Conservation (phyloP, 208 protist species). For the Wallacemonas sp. region DNA sequence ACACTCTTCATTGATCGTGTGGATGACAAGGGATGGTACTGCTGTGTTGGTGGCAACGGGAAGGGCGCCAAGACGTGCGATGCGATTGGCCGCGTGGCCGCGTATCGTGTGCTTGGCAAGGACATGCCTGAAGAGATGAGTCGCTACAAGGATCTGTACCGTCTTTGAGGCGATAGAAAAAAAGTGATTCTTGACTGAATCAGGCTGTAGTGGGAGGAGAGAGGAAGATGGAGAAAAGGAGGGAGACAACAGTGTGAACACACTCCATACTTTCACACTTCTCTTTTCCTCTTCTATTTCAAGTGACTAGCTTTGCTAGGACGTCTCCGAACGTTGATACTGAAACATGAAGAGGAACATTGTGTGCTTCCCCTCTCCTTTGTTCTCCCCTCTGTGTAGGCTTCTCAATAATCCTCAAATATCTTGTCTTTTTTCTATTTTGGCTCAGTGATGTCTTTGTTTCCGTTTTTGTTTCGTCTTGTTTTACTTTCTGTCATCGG, state of each 20-base stretch:
- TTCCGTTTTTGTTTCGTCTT: conserved; percentile 3
- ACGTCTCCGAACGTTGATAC: too few relatives aligned
- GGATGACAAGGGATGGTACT: conserved; percentile 20
- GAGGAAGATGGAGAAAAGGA: too few relatives aligned
- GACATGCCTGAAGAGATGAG: conserved; percentile 8
- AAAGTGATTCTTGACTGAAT: background rate
- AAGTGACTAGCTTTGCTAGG: too few relatives aligned
- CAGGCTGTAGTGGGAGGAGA: background rate
- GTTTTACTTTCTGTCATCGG: conserved; percentile 11
- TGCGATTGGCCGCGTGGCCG: conserved; percentile 28
- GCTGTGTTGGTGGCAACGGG: conserved; percentile 22
- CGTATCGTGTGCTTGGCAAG: conserved; percentile 25
- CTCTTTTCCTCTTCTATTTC: too few relatives aligned
- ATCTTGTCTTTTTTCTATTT: too few relatives aligned
- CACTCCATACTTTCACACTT: too few relatives aligned
- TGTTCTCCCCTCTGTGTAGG: too few relatives aligned
- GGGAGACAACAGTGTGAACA: too few relatives aligned
- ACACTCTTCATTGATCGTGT: conserved; percentile 25
- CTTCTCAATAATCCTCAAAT: too few relatives aligned
- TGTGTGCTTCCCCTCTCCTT: too few relatives aligned
- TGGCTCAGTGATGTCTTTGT: too few relatives aligned
- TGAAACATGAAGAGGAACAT: too few relatives aligned
- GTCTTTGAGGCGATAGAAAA: background rate
- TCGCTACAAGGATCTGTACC: conserved; percentile 11
- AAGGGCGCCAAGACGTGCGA: conserved; percentile 26